Percentiles rank a stretch among this genome's conserved stretches.
phyloP scores from a whole-genome alignment of 192 early-diverging fungal species.

The Coemansia sp. region DNA sequence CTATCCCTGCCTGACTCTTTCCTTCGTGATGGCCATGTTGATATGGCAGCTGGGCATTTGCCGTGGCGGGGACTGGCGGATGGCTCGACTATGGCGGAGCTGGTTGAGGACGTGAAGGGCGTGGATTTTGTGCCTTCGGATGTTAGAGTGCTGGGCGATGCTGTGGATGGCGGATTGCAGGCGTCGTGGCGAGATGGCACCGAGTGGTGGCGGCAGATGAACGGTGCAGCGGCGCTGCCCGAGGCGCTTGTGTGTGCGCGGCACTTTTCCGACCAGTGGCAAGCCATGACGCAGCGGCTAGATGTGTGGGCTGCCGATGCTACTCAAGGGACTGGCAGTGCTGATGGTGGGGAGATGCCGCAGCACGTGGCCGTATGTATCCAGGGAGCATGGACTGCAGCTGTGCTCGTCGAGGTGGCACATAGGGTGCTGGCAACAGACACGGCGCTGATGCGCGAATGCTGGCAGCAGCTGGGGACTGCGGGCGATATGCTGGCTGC shows the following conservation, averaged over 20 bases:
- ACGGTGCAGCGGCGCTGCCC: slow-evolving; percentile 18
- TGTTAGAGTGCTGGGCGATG: slow-evolving; percentile 7
- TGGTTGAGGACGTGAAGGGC: slow-evolving; percentile 10
- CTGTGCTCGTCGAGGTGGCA: slow-evolving; percentile 13
- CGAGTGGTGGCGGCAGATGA: slow-evolving; percentile 49
- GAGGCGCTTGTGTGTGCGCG: slow-evolving; percentile 20
- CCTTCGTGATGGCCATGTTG: slow-evolving; percentile 3
- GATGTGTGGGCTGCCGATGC: slow-evolving; percentile 11
- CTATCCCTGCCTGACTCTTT: slow-evolving; percentile 18
- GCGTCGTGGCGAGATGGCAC: slow-evolving; percentile 29
- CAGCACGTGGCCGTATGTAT: slow-evolving; percentile 13
- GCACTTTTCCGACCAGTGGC: slow-evolving; percentile 32
- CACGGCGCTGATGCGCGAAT: slow-evolving; percentile 20
- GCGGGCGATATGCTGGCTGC: background rate
- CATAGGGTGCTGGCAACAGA: background rate
- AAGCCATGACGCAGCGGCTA: slow-evolving; percentile 7
- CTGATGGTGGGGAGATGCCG: slow-evolving; percentile 1
- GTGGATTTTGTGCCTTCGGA: slow-evolving; percentile 22
- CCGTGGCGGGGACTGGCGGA: slow-evolving; percentile 20
- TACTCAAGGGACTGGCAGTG: background rate
- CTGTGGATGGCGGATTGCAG: slow-evolving; percentile 10
- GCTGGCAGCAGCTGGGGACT: slow-evolving; percentile 20
- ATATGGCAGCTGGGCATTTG: slow-evolving; percentile 24
- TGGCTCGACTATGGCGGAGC: background rate
- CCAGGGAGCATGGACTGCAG: slow-evolving; percentile 33